Conservation (phyloP, 345 rosid genomes). For the Syzygium aqueum region DNA sequence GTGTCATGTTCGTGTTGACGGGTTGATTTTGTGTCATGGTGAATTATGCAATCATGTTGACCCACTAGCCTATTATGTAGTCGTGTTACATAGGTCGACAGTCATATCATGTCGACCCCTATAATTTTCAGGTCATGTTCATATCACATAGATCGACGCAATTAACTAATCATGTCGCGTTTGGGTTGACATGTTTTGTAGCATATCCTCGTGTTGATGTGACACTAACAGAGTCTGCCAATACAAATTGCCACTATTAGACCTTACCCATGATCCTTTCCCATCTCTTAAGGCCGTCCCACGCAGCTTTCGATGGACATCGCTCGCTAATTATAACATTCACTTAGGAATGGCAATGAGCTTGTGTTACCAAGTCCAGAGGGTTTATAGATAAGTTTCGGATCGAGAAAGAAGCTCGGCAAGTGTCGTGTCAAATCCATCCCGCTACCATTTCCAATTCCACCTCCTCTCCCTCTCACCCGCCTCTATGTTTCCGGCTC, state of each 20-base stretch:
- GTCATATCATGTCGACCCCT: neutral
- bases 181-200: neutral
- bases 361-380: neutral
- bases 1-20: neutral
- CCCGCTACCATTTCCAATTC: neutral
- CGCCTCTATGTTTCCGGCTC: neutral
- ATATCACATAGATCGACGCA: neutral
- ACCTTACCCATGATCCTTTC: neutral
- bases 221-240: neutral
- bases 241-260: neutral
- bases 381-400: neutral
- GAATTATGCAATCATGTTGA: neutral
- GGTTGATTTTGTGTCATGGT: neutral
- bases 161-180: neutral
- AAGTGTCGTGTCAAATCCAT: neutral
- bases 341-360: neutral
- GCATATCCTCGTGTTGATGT: neutral
- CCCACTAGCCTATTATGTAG: neutral
- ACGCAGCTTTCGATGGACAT: neutral
- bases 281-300: neutral
- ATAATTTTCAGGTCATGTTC: neutral
- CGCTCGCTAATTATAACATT: neutral
- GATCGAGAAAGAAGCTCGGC: neutral
- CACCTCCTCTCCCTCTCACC: neutral
- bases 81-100: neutral